Percentiles rank a stretch among this genome's conserved stretches.
Evolutionary conservation across 2,329 filamentous ascomycete species (phyloP).

Genomic region (Fusarium sulawesiense): DNA sequence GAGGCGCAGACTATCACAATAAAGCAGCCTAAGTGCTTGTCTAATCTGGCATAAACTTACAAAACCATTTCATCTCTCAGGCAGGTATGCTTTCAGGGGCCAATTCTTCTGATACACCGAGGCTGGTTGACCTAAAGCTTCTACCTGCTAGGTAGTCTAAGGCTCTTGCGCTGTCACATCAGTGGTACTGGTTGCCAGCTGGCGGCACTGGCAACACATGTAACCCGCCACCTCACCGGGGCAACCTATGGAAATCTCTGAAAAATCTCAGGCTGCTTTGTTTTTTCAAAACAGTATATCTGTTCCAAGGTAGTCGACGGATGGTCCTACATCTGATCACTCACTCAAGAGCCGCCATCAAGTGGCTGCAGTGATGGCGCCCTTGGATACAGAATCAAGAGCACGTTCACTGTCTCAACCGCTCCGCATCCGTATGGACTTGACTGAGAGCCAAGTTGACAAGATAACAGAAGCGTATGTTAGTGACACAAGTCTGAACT

Average conservation of each 20-base stretch:
- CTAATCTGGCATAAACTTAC: too few relatives aligned
- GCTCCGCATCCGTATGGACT: slow-evolving; percentile 60
- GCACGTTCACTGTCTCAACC: slow-evolving; percentile 55
- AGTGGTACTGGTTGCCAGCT: slow-evolving; percentile 16
- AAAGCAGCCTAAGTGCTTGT: too few relatives aligned
- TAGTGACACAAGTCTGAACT: too few relatives aligned
- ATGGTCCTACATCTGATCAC: not conserved
- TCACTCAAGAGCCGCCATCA: not conserved
- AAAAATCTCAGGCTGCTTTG: not conserved
- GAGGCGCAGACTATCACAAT: too few relatives aligned
- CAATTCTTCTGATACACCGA: too few relatives aligned
- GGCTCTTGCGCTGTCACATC: not conserved
- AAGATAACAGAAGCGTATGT: slow-evolving; percentile 60
- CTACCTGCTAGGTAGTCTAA: not conserved
- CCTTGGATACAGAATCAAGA: slow-evolving; percentile 52
- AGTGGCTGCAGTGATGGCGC: slow-evolving; percentile 33
- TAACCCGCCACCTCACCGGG: not conserved
- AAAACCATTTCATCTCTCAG: too few relatives aligned
- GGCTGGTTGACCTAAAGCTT: not conserved
- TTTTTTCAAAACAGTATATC: not conserved
- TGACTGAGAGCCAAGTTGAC: slow-evolving; percentile 63
- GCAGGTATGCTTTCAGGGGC: not conserved
- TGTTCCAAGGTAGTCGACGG: not conserved
- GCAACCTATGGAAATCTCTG: not conserved
- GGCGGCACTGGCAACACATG: not conserved